phyloP scores from a whole-genome alignment of 768 basidiomycete genomes.

The Tylopilus felleus region DNA sequence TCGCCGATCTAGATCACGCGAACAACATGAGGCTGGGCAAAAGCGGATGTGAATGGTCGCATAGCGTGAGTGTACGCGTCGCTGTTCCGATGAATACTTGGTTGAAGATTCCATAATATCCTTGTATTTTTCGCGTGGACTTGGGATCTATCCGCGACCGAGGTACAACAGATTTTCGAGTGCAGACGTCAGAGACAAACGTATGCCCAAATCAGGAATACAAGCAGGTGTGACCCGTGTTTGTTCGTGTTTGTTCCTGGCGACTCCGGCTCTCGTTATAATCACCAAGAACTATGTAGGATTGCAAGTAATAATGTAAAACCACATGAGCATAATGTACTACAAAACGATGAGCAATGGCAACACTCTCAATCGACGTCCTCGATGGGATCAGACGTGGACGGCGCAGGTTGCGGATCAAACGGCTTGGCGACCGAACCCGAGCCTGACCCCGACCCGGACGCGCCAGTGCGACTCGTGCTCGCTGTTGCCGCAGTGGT shows the following conservation, averaged over 20 bases:
- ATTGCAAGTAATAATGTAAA: slow-evolving; percentile 11
- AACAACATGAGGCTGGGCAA: neutral
- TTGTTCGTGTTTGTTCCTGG: slow-evolving; percentile 7
- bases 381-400: slow-evolving; percentile 20
- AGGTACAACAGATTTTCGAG: slow-evolving; percentile 8
- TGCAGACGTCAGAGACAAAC: slow-evolving; percentile 14
- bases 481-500: neutral
- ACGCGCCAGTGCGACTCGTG: neutral
- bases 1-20: neutral
- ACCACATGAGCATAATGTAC: slow-evolving; percentile 8
- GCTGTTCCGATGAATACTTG: neutral
- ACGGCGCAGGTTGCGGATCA: neutral
- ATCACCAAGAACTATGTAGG: slow-evolving; percentile 4
- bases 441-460: slow-evolving; percentile 5
- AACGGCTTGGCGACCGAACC: neutral
- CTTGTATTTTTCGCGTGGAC: slow-evolving; percentile 13
- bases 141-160: neutral
- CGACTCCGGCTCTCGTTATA: neutral
- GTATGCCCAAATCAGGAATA: slow-evolving; percentile 30
- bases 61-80: no score
- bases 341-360: neutral
- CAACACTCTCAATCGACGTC: slow-evolving; percentile 30
- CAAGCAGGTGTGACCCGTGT: slow-evolving; percentile 15
- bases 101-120: slow-evolving; percentile 2
- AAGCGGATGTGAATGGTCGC: no score